Evolutionary conservation across 2,329 filamentous ascomycete species (phyloP).

Genomic region (Cytospora mali): DNA sequence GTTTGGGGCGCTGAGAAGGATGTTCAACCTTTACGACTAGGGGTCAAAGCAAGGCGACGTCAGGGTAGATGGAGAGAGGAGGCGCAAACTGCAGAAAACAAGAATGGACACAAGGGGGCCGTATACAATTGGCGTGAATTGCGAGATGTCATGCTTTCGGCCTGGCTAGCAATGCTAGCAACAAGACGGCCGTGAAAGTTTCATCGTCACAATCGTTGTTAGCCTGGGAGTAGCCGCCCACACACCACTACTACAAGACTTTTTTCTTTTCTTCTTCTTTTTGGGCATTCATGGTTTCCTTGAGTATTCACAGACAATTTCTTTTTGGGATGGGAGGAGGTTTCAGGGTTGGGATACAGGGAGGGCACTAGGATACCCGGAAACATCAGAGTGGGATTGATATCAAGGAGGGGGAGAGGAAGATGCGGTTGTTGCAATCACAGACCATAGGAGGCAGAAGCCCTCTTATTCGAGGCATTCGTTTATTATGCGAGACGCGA

Average conservation of each 20-base stretch:
- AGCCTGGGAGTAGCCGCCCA: not conserved
- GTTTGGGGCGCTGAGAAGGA: constrained; percentile 66
- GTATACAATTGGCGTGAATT: not conserved
- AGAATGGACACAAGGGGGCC: not conserved
- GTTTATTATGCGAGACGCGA: not conserved
- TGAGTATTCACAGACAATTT: not conserved
- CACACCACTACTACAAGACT: not conserved
- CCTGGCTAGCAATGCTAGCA: not conserved
- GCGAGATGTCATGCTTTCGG: constrained; percentile 1
- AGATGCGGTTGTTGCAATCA: not conserved
- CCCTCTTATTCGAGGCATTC: not conserved
- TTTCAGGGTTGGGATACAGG: not conserved
- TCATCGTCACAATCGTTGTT: constrained; percentile 5
- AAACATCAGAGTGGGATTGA: not conserved
- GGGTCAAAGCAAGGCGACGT: not conserved
- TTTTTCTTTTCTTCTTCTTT: not conserved
- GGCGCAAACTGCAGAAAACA: not conserved
- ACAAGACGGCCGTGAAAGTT: not conserved
- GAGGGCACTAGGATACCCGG: not conserved
- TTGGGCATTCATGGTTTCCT: not conserved
- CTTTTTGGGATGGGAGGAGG: not conserved
- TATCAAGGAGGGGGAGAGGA: not conserved
- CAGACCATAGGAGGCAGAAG: not conserved
- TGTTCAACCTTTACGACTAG: constrained; percentile 59
- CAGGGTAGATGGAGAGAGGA: not conserved